phyloP scores from a whole-genome alignment of 805 yeast species.

The Tetrapisispora arboricola region DNA sequence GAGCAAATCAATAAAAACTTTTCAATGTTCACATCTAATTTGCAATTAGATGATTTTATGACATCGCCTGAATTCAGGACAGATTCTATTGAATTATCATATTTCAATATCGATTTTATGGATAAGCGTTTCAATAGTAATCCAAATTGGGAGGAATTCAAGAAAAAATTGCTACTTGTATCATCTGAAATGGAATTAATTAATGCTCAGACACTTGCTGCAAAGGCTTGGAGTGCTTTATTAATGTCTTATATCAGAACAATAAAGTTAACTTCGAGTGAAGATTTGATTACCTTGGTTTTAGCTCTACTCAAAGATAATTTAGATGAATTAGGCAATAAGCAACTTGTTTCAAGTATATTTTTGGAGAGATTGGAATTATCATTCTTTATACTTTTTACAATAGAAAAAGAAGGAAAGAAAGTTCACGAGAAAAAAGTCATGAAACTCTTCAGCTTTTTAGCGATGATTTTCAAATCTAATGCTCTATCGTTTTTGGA shows the following conservation, averaged over 20 bases:
- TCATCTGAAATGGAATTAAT: slow-evolving; percentile 55
- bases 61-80: slow-evolving; percentile 37
- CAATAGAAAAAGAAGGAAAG: slow-evolving; percentile 17
- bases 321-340: slow-evolving; percentile 41
- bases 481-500: slow-evolving; percentile 39
- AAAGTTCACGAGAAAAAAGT: slow-evolving; percentile 21
- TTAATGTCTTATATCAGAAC: slow-evolving; percentile 51
- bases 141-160: slow-evolving; percentile 38
- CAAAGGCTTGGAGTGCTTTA: slow-evolving; percentile 71
- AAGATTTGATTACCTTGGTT: slow-evolving; percentile 33
- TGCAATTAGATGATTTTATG: slow-evolving; percentile 42
- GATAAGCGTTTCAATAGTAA: slow-evolving; percentile 44
- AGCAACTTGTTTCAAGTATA: slow-evolving; percentile 37
- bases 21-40: slow-evolving; percentile 37
- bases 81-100: slow-evolving; percentile 41
- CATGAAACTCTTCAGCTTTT: slow-evolving; percentile 14
- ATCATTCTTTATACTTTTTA: slow-evolving; percentile 39
- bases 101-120: slow-evolving; percentile 53
- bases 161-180: slow-evolving; percentile 43
- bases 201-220: slow-evolving; percentile 56
- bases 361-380: slow-evolving; percentile 58
- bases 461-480: slow-evolving; percentile 34
- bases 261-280: slow-evolving; percentile 27
- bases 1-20: slow-evolving; percentile 38
- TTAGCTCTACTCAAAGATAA: slow-evolving; percentile 42